A percentile compares a stretch with the other conserved stretches of the same genome.
These are phyloP conservation scores for Gymnopilus dilepis DNA, from an alignment of 768 basidiomycete species.

Conservation along the genomic window DNA sequence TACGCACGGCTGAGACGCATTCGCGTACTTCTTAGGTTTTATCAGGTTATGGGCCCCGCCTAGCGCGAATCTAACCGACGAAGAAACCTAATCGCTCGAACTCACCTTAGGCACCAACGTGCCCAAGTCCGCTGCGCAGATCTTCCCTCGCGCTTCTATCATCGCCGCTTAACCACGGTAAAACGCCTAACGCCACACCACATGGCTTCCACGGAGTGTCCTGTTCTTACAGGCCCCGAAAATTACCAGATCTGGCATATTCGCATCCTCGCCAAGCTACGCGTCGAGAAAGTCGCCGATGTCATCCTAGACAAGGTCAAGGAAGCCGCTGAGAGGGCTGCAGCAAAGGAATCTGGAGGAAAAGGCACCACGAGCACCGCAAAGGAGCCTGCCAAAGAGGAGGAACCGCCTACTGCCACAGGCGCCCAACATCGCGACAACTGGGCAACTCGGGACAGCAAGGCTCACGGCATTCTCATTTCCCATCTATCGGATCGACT, in stretches of 20 bases:
- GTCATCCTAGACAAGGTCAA: not conserved
- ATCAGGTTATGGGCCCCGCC: slow-evolving; percentile 23
- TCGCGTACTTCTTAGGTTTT: slow-evolving; percentile 7
- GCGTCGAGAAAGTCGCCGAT: slow-evolving; percentile 17
- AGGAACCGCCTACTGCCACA: not conserved
- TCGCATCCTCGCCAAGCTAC: slow-evolving; percentile 14
- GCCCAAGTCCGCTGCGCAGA: not conserved
- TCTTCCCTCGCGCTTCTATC: not conserved
- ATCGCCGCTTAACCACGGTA: not conserved
- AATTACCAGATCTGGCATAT: slow-evolving; percentile 23
- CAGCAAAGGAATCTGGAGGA: no score
- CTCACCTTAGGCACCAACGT: slow-evolving; percentile 1
- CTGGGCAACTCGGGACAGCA: not conserved
- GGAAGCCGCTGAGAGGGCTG: not conserved
- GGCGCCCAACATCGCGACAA: not conserved
- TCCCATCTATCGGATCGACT: slow-evolving; percentile 17
- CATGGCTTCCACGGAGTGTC: not conserved
- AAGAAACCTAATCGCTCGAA: not conserved
- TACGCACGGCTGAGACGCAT: slow-evolving; percentile 2
- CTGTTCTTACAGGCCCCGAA: slow-evolving; percentile 12
- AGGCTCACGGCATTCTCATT: slow-evolving; percentile 12
- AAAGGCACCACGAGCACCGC: no score
- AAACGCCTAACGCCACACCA: not conserved
- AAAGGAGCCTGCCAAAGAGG: no score
- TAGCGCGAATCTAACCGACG: not conserved